phyloP scores from a whole-genome alignment of 2,329 filamentous ascomycete genomes.

The Triangularia setosa region DNA sequence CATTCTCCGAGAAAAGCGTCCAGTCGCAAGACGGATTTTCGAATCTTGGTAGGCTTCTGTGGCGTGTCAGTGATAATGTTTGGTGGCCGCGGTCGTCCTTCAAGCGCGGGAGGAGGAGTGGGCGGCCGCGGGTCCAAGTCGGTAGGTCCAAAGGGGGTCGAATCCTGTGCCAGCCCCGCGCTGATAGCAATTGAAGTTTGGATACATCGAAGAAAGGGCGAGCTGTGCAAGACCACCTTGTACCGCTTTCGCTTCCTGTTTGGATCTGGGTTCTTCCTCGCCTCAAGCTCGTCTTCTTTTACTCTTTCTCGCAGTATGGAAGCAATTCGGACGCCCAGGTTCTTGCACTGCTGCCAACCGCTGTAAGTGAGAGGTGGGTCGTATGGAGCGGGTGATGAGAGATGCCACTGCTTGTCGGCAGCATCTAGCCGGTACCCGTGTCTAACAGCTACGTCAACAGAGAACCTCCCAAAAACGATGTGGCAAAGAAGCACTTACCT shows the following conservation, averaged over 20 bases:
- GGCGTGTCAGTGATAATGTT: conserved; percentile 16
- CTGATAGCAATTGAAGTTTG: conserved; percentile 88
- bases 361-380: conserved; percentile 93
- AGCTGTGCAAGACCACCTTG: conserved; percentile 83
- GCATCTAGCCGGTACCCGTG: conserved; percentile 93
- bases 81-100: conserved; percentile 20
- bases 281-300: conserved; percentile 40
- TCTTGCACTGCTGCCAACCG: conserved; percentile 83
- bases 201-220: conserved; percentile 89
- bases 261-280: conserved; percentile 22
- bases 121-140: conserved; percentile 15
- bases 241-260: conserved; percentile 51
- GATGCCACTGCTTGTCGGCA: conserved; percentile 91
- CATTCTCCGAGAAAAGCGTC: conserved; percentile 95
- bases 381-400: conserved; percentile 89
- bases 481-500: conserved; percentile 32
- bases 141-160: conserved; percentile 28
- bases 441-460: conserved; percentile 39
- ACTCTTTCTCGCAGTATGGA: conserved; percentile 59
- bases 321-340: conserved; percentile 79
- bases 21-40: conserved; percentile 67
- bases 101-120: conserved; percentile 29
- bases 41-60: conserved; percentile 31
- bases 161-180: conserved; percentile 71
- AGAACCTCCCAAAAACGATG: not conserved